These are phyloP conservation scores for Cavenderia fasciculata DNA, from an alignment of 78 protist species.

Conservation along the genomic window DNA sequence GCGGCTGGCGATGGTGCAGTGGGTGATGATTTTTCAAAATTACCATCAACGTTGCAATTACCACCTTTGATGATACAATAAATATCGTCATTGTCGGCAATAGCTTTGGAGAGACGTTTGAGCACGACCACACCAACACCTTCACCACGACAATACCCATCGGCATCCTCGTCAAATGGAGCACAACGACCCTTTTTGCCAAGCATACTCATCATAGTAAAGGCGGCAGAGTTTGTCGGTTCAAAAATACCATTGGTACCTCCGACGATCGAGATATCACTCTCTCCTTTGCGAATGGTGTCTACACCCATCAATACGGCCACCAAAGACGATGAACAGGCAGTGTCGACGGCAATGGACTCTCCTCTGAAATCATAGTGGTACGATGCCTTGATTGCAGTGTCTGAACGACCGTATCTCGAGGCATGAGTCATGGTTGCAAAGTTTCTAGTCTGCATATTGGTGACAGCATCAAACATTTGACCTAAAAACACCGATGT, in stretches of 20 bases:
- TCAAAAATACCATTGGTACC: slow-evolving; percentile 7
- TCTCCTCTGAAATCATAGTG: slow-evolving; percentile 60
- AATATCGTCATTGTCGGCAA: not conserved
- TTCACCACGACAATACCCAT: slow-evolving; percentile 92
- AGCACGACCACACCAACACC: slow-evolving; percentile 57
- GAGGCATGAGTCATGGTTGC: slow-evolving; percentile 4
- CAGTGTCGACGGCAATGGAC: slow-evolving; percentile 85
- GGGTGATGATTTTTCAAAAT: not conserved
- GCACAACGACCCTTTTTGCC: slow-evolving; percentile 72
- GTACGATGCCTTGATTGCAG: not conserved
- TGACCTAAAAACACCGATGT: not conserved
- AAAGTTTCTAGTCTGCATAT: not conserved
- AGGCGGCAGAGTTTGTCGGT: not conserved
- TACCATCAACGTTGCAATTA: slow-evolving; percentile 18
- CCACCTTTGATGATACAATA: slow-evolving; percentile 24
- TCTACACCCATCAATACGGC: slow-evolving; percentile 59
- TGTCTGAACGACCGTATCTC: not conserved
- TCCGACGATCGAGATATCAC: slow-evolving; percentile 67
- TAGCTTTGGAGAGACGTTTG: not conserved
- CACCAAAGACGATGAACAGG: slow-evolving; percentile 87
- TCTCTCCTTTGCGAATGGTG: slow-evolving; percentile 36
- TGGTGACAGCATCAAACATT: not conserved
- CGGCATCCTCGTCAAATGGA: slow-evolving; percentile 81
- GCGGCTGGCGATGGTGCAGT: slow-evolving; percentile 1
- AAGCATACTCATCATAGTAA: no score